These are phyloP conservation scores for Diaporthe nobilis DNA, from an alignment of 2,329 filamentous ascomycete species.

Conservation along the genomic window DNA sequence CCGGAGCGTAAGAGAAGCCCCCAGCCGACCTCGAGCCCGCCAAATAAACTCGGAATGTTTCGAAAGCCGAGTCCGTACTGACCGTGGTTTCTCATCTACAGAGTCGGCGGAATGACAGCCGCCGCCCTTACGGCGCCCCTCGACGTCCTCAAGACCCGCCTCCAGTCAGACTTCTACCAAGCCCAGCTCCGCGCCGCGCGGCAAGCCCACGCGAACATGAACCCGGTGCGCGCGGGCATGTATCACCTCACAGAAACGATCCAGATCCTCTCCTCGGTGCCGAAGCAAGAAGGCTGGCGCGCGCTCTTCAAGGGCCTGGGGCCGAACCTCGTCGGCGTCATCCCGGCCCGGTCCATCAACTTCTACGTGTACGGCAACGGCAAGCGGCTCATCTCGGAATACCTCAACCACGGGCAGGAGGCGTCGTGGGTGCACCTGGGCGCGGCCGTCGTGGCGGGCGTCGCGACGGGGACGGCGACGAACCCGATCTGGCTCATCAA, in stretches of 20 bases:
- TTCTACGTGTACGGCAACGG: conserved; percentile 96
- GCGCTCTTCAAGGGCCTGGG: conserved; percentile 95
- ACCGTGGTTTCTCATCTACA: conserved; percentile 52
- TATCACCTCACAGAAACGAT: conserved; percentile 89
- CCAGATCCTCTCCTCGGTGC: conserved; percentile 86
- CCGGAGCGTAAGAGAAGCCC: conserved; percentile 79
- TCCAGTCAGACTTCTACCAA: conserved; percentile 97
- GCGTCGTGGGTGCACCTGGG: conserved; percentile 83
- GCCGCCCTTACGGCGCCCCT: conserved; percentile 94
- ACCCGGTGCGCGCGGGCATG: conserved; percentile 74
- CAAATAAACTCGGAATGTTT: conserved; percentile 14
- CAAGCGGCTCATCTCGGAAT: conserved; percentile 83
- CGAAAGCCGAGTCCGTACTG: conserved; percentile 27
- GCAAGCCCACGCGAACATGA: conserved; percentile 69
- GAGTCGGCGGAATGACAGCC: conserved; percentile 90
- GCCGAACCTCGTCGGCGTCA: conserved; percentile 89
- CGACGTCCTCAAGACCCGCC: conserved; percentile 91
- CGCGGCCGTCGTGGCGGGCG: conserved; percentile 82
- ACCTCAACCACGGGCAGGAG: conserved; percentile 79
- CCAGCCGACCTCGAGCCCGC: conserved; percentile 3
- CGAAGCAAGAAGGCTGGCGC: conserved; percentile 84
- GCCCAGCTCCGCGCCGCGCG: conserved; percentile 80
- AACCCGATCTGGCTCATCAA: conserved; percentile 99
- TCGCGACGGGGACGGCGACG: conserved; percentile 90
- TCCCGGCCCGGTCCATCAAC: conserved; percentile 91